Evolutionary conservation across 129 eudicot species (phyloP), one percentile per base, ranked within the genome.

Genomic region (Flaveria ramosissima): DNA sequence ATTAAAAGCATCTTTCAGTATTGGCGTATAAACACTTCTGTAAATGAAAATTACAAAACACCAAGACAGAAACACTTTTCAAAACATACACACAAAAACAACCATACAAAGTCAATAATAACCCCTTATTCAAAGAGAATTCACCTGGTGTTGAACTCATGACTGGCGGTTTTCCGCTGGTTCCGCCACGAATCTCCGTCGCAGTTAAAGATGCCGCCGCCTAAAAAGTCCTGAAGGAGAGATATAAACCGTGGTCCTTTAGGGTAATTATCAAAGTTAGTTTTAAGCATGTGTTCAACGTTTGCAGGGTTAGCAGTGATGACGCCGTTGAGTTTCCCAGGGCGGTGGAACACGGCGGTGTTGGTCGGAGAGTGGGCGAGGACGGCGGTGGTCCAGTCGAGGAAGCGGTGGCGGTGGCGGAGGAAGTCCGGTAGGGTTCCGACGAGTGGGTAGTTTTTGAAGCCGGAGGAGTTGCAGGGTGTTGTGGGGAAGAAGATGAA

Each of bases 91-190:
- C 2, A 27, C 0, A 27, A 27, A 27, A 27, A 27, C 32, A 32
- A 32, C 39, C 39, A 32, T 32, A 32, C 39, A 32, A 32, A 1
- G 6, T 32, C 7, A 32, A 32, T 4, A 32, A 32, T 4, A 32
- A 32, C 0, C 7, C 7, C 7, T 4, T 32, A 32, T 32, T 32
- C 7, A 32, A 32, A 32, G 39, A 4, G 7, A 32, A 32, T 4
- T 32, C 39, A 32, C 39, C 39, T 81, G 9, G 90, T 88, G 76
- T 71, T 89, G 76, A 92, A 89, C 80, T 88, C 96, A 47, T 90
- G 84, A 24, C 96, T 90, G 2, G 96, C 96, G 3, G 92, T 90
- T 73, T 90, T 92, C 0, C 98, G 86, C 56, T 92, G 98, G 0
- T 73, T 41, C 41, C 63, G 82, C 98, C 98, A 92, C 0, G 68